Evolutionary conservation across 2,329 filamentous ascomycete genomes (phyloP).

Genomic region (Leptodontidium sp.): DNA sequence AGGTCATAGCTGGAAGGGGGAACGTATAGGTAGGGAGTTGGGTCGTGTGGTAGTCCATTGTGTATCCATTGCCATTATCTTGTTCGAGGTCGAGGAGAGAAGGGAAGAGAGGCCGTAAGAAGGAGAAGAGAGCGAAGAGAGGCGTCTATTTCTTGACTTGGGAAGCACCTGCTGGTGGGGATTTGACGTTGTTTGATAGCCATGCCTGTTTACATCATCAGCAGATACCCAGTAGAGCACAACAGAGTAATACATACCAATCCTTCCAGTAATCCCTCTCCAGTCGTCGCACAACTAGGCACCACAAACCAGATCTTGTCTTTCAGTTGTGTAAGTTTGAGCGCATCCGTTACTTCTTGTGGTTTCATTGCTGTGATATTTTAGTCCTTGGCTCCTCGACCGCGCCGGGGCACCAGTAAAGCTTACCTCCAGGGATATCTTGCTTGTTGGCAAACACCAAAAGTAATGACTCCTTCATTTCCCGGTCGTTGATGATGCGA

Average conservation of each 20-base stretch:
- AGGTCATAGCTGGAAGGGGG: not conserved
- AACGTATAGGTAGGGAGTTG: not conserved
- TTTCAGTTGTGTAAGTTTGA: slow-evolving; percentile 79
- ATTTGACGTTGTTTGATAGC: slow-evolving; percentile 86
- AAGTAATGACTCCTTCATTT: slow-evolving; percentile 95
- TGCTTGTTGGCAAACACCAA: slow-evolving; percentile 99
- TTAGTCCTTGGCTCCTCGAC: slow-evolving; percentile 23
- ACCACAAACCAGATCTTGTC: slow-evolving; percentile 88
- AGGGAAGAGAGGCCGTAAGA: slow-evolving; percentile 15
- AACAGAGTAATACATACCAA: slow-evolving; percentile 58
- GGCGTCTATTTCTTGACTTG: slow-evolving; percentile 39
- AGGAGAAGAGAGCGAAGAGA: not conserved
- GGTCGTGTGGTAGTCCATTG: not conserved
- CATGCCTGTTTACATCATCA: slow-evolving; percentile 59
- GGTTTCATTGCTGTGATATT: slow-evolving; percentile 72
- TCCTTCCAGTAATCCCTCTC: slow-evolving; percentile 82
- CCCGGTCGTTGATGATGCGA: slow-evolving; percentile 96
- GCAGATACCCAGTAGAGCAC: not conserved
- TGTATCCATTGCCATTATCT: slow-evolving; percentile 16
- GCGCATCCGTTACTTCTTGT: slow-evolving; percentile 79
- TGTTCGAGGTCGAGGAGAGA: slow-evolving; percentile 11
- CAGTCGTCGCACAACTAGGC: slow-evolving; percentile 82
- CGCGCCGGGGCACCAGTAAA: not conserved
- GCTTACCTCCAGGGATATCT: slow-evolving; percentile 81
- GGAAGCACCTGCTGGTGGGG: slow-evolving; percentile 51